Evolutionary conservation across 148 eudicot genomes (phyloP).

Genomic region (Heliamphora exappendiculata): DNA sequence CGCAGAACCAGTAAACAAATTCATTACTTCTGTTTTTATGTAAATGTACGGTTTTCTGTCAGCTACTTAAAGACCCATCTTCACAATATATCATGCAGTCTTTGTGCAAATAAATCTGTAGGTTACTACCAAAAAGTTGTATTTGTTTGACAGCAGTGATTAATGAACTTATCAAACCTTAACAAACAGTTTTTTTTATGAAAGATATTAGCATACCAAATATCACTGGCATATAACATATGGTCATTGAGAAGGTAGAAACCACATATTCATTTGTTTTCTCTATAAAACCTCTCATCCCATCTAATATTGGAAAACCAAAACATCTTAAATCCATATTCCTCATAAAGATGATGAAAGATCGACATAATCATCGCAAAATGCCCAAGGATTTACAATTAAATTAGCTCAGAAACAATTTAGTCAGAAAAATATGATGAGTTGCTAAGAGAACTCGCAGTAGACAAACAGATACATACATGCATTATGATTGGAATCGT

Average conservation of each 20-base stretch:
- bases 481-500: not conserved
- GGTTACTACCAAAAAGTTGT: not conserved
- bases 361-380: not conserved
- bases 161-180: not conserved
- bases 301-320: not conserved
- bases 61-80: not conserved
- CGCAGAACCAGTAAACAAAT: not conserved
- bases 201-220: too few species aligned
- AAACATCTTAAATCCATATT: not conserved
- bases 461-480: not conserved
- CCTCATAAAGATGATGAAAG: not conserved
- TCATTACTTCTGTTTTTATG: not conserved
- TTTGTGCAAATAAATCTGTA: not conserved
- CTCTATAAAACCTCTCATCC: not conserved
- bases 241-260: not conserved
- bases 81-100: not conserved
- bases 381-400: not conserved
- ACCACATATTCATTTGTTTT: not conserved
- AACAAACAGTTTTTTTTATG: too few species aligned
- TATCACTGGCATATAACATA: not conserved
- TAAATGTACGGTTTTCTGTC: not conserved
- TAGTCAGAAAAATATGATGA: not conserved
- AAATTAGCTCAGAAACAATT: not conserved
- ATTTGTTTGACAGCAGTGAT: not conserved
- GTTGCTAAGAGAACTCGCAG: not conserved